Evolutionary conservation across 1,284 basidiomycete species (phyloP).

Genomic region (Trichosporon ovoides): DNA sequence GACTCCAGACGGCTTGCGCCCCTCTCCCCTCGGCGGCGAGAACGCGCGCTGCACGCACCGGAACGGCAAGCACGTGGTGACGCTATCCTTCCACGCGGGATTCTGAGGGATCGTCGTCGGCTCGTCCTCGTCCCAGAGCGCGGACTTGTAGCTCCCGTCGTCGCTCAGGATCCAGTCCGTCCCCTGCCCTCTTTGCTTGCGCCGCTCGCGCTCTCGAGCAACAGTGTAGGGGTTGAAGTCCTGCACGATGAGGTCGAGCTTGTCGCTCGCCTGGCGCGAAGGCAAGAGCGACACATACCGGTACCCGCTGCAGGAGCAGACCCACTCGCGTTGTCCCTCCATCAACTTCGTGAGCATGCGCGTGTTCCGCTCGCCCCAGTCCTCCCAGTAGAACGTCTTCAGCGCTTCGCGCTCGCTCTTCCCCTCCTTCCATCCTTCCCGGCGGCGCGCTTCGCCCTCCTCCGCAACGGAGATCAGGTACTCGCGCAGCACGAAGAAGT

Average conservation of each 20-base stretch:
- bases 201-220: not conserved
- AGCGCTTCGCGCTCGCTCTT: constrained; percentile 26
- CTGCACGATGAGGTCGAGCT: constrained; percentile 18
- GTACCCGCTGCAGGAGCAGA: constrained; percentile 47
- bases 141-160: constrained; percentile 2
- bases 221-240: constrained; percentile 40
- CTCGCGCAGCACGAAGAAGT: constrained; percentile 52
- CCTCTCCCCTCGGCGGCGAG: constrained; percentile 1
- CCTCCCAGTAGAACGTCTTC: constrained; percentile 29
- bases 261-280: not conserved
- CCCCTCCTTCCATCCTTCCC: constrained; percentile 42
- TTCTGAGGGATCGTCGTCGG: constrained; percentile 22
- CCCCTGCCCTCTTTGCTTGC: not conserved
- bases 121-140: constrained; percentile 2
- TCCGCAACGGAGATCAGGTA: constrained; percentile 48
- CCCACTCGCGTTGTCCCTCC: constrained; percentile 31
- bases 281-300: constrained; percentile 36
- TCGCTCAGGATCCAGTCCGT: not conserved
- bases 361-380: constrained; percentile 38
- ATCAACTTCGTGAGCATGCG: constrained; percentile 33
- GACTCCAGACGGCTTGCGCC: constrained; percentile 33
- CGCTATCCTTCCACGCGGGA: constrained; percentile 29
- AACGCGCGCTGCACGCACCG: constrained; percentile 23
- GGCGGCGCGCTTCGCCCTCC: constrained; percentile 38
- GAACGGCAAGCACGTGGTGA: constrained; percentile 30